phyloP scores from a whole-genome alignment of 2,329 filamentous ascomycete genomes.

The Calonectria pseudoturangicola region DNA sequence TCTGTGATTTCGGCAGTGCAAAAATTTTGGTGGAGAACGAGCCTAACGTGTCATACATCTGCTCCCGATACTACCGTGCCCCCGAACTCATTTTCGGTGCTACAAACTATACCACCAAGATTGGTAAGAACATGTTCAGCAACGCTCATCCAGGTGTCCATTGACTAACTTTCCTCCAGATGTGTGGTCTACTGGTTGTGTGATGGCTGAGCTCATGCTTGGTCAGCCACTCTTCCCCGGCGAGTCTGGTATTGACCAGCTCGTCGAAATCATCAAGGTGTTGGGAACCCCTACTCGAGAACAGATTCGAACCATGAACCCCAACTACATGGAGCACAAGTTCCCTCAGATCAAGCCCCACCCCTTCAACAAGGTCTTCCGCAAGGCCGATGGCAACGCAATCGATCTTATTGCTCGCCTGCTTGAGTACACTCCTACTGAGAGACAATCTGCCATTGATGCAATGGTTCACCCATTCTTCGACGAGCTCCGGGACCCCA shows the following conservation, averaged over 20 bases:
- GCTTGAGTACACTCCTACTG: slow-evolving; percentile 97
- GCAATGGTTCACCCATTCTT: slow-evolving; percentile 99
- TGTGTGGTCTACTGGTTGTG: slow-evolving; percentile 99
- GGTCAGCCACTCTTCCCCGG: slow-evolving; percentile 98
- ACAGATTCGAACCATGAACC: slow-evolving; percentile 99
- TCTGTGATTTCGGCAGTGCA: slow-evolving; percentile 98
- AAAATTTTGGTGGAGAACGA: slow-evolving; percentile 99
- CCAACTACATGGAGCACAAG: slow-evolving; percentile 99
- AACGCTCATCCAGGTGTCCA: not conserved
- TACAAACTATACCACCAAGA: slow-evolving; percentile 99
- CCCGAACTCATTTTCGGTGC: slow-evolving; percentile 99
- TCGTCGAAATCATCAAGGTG: slow-evolving; percentile 99
- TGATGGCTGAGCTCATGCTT: slow-evolving; percentile 99
- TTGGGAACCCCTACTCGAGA: slow-evolving; percentile 96
- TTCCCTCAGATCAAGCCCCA: slow-evolving; percentile 99
- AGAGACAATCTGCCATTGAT: slow-evolving; percentile 93
- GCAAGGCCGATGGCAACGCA: slow-evolving; percentile 93
- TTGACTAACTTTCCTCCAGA: slow-evolving; percentile 76
- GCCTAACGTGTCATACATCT: slow-evolving; percentile 99
- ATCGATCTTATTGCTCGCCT: slow-evolving; percentile 96
- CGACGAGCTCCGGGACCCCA: slow-evolving; percentile 95
- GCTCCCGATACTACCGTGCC: slow-evolving; percentile 98
- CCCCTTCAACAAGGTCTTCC: slow-evolving; percentile 99
- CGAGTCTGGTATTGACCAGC: slow-evolving; percentile 97
- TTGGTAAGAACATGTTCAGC: slow-evolving; percentile 79